Evolutionary conservation across 108 stramenopile genomes (phyloP).

Genomic region (Asterionellopsis glacialis): DNA sequence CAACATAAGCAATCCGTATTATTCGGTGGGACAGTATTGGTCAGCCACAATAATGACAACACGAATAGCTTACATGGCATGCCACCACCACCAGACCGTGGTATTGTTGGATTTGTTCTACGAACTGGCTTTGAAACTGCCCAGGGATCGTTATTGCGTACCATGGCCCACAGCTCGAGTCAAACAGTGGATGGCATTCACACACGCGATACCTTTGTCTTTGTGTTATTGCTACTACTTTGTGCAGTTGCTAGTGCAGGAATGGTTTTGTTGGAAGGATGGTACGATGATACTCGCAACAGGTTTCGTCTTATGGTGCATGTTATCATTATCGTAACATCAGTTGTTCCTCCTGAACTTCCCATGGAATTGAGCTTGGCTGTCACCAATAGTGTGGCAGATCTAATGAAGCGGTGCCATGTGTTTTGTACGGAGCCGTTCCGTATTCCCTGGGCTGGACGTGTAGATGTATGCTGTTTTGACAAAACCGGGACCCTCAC

Average conservation of each 20-base stretch:
- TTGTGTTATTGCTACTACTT: conserved; percentile 79
- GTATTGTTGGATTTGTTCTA: conserved; percentile 81
- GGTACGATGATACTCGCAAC: conserved; percentile 76
- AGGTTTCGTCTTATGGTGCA: conserved; percentile 91
- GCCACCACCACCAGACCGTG: conserved; percentile 75
- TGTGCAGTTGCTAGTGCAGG: conserved; percentile 83
- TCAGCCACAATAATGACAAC: conserved; percentile 37
- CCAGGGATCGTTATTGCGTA: conserved; percentile 92
- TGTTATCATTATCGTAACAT: conserved; percentile 95
- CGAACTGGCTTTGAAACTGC: conserved; percentile 94
- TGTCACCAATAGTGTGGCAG: conserved; percentile 87
- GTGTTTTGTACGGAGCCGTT: conserved; percentile 97
- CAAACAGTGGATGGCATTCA: conserved; percentile 67
- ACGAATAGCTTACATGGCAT: conserved; percentile 9
- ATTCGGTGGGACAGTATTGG: conserved; percentile 83
- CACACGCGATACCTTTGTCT: conserved; percentile 84
- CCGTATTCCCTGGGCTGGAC: conserved; percentile 93
- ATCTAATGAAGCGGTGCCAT: conserved; percentile 59
- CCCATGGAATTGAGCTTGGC: conserved; percentile 97
- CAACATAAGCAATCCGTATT: conserved; percentile 63
- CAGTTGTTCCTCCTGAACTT: conserved; percentile 94
- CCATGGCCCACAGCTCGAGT: conserved; percentile 78
- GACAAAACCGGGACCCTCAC: conserved; percentile 98
- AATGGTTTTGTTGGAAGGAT: conserved; percentile 81
- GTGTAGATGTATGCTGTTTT: conserved; percentile 90